Evolutionary conservation across 2,329 filamentous ascomycete species (phyloP).

Genomic region (Calonectria pauciramosa): DNA sequence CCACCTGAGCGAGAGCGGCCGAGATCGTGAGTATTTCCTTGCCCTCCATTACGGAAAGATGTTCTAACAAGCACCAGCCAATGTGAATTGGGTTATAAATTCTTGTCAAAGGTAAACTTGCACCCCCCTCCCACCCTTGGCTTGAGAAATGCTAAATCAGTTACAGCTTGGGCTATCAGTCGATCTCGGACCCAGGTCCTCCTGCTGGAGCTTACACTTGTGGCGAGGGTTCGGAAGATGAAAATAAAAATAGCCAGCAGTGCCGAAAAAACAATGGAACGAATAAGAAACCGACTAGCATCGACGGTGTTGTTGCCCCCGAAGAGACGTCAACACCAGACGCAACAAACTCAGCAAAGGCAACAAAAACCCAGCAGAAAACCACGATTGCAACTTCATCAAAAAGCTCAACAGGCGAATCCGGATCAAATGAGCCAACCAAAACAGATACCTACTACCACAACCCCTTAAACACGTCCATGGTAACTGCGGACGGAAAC

Average conservation of each 20-base stretch:
- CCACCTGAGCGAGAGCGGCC: slow-evolving; percentile 46
- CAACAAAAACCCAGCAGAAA: not conserved
- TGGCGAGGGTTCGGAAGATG: slow-evolving; percentile 24
- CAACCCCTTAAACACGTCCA: slow-evolving; percentile 24
- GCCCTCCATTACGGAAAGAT: not conserved
- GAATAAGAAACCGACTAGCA: slow-evolving; percentile 10
- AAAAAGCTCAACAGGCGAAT: no score
- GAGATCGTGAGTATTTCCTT: slow-evolving; percentile 57
- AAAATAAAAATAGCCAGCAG: slow-evolving; percentile 15
- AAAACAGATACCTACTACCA: not conserved
- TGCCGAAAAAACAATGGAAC: slow-evolving; percentile 23
- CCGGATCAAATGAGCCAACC: not conserved
- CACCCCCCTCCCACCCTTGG: not conserved
- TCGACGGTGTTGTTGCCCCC: slow-evolving; percentile 6
- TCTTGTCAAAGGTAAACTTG: slow-evolving; percentile 62
- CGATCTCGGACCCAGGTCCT: slow-evolving; percentile 45
- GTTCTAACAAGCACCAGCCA: slow-evolving; percentile 54
- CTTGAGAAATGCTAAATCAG: not conserved
- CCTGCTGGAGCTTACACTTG: slow-evolving; percentile 43
- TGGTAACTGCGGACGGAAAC: slow-evolving; percentile 18
- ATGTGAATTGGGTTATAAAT: slow-evolving; percentile 65
- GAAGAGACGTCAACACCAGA: not conserved
- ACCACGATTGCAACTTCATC: not conserved
- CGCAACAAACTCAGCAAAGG: not conserved
- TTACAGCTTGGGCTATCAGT: slow-evolving; percentile 43